phyloP scores from a whole-genome alignment of 208 protist genomes.

The Acanthamoeba triangularis region DNA sequence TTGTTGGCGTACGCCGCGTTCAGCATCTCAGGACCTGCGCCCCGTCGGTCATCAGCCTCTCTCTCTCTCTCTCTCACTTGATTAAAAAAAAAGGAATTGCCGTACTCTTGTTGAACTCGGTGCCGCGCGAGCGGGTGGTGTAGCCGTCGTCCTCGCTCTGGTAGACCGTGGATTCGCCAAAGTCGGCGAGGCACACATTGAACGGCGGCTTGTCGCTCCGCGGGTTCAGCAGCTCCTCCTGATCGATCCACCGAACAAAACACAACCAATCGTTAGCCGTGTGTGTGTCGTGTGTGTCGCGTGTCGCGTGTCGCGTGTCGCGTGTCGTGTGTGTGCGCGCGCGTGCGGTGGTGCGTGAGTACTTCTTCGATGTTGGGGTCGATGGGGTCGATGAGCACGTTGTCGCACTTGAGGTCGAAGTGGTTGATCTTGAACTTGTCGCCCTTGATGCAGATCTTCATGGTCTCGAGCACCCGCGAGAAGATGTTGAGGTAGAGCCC shows the following conservation, averaged over 20 bases:
- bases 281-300: background rate
- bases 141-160: conserved; percentile 86
- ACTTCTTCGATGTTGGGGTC: conserved; percentile 76
- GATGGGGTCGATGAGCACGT: conserved; percentile 87
- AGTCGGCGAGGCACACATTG: conserved; percentile 84
- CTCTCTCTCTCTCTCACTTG: too few species aligned
- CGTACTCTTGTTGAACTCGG: conserved; percentile 92
- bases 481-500: conserved; percentile 88
- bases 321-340: background rate
- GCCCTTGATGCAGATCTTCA: conserved; percentile 82
- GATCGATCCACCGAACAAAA: background rate
- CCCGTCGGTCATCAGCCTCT: background rate
- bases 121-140: conserved; percentile 90
- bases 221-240: conserved; percentile 78
- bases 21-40: conserved; percentile 87
- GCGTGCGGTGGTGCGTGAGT: background rate
- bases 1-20: conserved; percentile 88
- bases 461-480: conserved; percentile 80
- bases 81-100: background rate
- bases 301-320: too few species aligned
- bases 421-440: conserved; percentile 87
- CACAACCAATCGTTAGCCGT: background rate
- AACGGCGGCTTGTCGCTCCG: conserved; percentile 77
- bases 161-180: conserved; percentile 91
- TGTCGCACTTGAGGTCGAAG: conserved; percentile 92